Evolutionary conservation across 352 stramenopile species (phyloP).

Genomic region (Phytopythium aichiense): DNA sequence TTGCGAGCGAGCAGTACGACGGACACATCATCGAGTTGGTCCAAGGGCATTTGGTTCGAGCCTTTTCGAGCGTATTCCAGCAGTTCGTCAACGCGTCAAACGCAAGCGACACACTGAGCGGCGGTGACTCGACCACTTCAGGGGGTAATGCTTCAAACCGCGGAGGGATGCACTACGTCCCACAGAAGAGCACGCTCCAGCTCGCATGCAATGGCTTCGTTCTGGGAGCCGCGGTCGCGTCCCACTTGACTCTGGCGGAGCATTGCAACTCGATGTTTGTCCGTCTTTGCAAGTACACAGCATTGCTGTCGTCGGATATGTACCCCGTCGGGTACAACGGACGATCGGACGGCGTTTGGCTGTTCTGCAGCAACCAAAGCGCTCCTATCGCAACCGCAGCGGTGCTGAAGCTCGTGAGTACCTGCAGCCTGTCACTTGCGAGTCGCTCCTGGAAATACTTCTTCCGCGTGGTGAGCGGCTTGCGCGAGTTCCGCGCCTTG

Average conservation of each 20-base stretch:
- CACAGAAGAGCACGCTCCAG: conserved; percentile 67
- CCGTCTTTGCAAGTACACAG: conserved; percentile 59
- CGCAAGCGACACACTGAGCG: conserved; percentile 26
- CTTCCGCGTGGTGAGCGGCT: conserved; percentile 49
- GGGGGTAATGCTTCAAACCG: conserved; percentile 17
- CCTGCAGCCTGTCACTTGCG: conserved; percentile 46
- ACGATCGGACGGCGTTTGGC: conserved; percentile 43
- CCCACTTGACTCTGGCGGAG: conserved; percentile 44
- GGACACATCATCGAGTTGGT: conserved; percentile 69
- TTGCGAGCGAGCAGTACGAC: conserved; percentile 48
- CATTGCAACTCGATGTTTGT: conserved; percentile 64
- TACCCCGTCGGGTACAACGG: conserved; percentile 62
- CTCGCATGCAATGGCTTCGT: conserved; percentile 78
- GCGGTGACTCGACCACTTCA: conserved; percentile 9
- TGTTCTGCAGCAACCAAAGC: conserved; percentile 72
- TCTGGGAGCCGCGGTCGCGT: conserved; percentile 51
- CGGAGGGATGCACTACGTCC: conserved; percentile 42
- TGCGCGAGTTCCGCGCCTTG: conserved; percentile 64
- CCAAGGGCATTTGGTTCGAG: conserved; percentile 39
- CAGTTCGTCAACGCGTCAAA: conserved; percentile 64
- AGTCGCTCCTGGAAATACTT: conserved; percentile 59
- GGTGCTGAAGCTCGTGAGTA: conserved; percentile 64
- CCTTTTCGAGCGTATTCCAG: conserved; percentile 71
- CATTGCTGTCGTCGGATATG: conserved; percentile 46
- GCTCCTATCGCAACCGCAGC: conserved; percentile 60